These are phyloP conservation scores for Yarrowia galli DNA, from an alignment of 1,139 yeast species.

Conservation along the genomic window DNA sequence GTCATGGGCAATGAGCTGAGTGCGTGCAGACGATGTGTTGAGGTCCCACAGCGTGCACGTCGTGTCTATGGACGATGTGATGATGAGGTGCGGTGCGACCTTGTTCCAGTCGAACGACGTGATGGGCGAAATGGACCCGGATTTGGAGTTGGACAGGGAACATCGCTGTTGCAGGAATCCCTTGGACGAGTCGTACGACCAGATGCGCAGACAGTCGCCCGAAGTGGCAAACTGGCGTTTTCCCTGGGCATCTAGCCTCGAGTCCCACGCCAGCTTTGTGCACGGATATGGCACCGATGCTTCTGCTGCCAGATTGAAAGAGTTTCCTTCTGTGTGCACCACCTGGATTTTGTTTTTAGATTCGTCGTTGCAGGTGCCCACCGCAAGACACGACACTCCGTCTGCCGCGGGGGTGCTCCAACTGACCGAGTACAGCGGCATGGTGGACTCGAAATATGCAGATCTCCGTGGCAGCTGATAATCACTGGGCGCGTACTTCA, in stretches of 20 bases:
- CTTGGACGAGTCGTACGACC: conserved; percentile 58
- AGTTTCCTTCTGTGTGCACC: conserved; percentile 40
- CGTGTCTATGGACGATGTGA: conserved; percentile 91
- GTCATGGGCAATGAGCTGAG: conserved; percentile 96
- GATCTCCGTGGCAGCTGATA: conserved; percentile 33
- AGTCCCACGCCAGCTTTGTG: conserved; percentile 75
- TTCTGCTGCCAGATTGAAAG: conserved; percentile 56
- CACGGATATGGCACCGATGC: conserved; percentile 67
- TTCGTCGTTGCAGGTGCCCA: conserved; percentile 77
- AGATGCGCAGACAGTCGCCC: conserved; percentile 73
- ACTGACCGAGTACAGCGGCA: conserved; percentile 71
- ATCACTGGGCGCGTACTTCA: conserved; percentile 13
- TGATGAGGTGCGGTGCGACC: conserved; percentile 70
- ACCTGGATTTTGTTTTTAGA: conserved; percentile 56
- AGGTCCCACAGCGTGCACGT: conserved; percentile 98
- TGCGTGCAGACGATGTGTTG: conserved; percentile 75
- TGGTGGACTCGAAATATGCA: conserved; percentile 36
- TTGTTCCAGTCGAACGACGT: conserved; percentile 95
- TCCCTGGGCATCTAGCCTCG: conserved; percentile 51
- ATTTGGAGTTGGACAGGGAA: conserved; percentile 53
- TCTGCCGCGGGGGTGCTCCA: conserved; percentile 61
- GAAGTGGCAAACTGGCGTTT: conserved; percentile 65
- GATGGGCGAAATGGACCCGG: conserved; percentile 59
- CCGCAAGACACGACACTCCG: conserved; percentile 62
- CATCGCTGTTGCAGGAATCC: conserved; percentile 54